A percentile compares a stretch with the other conserved stretches of the same genome.
These are phyloP conservation scores for Amauroascus niger DNA, from an alignment of 2,329 filamentous ascomycete genomes.

Conservation along the genomic window DNA sequence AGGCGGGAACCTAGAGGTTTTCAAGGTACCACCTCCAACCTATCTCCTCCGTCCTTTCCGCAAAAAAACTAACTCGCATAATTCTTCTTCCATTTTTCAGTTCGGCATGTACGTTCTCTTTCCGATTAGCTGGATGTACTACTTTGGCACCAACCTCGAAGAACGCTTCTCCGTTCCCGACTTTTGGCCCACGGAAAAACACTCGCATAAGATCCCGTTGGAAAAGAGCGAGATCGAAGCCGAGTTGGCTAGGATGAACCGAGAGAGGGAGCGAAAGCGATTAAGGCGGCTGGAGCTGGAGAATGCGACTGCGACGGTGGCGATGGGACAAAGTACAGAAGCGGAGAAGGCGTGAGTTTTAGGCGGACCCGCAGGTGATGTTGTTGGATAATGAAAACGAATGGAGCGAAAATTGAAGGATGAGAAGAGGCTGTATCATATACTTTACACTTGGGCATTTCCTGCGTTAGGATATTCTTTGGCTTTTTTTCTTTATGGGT, in stretches of 20 bases:
- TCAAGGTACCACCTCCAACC: constrained; percentile 57
- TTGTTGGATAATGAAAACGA: too few species aligned
- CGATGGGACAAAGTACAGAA: background rate
- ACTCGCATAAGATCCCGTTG: constrained; percentile 45
- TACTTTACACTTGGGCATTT: background rate
- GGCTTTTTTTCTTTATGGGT: constrained; percentile 8
- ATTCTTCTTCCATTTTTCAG: constrained; percentile 39
- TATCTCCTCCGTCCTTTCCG: background rate
- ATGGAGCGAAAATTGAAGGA: background rate
- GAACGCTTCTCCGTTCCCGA: constrained; percentile 75
- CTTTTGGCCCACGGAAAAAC: constrained; percentile 74
- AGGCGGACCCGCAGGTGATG: too few species aligned
- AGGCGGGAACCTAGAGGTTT: constrained; percentile 83
- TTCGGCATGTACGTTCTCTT: constrained; percentile 99
- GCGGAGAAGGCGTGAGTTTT: background rate
- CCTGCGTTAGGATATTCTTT: constrained; percentile 5
- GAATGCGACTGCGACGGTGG: constrained; percentile 11
- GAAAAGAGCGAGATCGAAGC: constrained; percentile 56
- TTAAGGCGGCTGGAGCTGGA: constrained; percentile 21
- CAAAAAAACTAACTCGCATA: background rate
- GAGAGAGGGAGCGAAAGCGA: constrained; percentile 40
- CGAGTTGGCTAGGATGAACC: constrained; percentile 62
- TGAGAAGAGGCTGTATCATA: background rate
- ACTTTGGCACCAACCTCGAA: constrained; percentile 98
- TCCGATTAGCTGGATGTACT: constrained; percentile 98